Base-by-base conservation (phyloP, 257 asterid species). In the Petrea volubilis region DNA sequence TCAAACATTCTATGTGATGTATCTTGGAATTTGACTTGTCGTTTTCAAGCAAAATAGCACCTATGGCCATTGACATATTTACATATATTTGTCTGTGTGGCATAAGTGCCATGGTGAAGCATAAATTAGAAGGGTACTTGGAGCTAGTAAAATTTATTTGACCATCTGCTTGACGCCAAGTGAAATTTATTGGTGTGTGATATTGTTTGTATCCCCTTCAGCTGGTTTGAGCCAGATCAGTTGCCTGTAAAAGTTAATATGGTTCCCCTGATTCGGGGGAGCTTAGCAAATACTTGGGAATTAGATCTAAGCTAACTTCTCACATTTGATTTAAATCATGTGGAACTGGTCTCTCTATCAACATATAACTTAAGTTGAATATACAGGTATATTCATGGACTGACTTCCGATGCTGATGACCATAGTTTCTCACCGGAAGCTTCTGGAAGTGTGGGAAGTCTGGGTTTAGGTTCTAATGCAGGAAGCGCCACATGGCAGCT, bases 321-420 rank as follows among this genome's bases (percentile, higher is more conserved):
- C 3, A 9, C 67, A 28, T 46, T 44, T 71, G 41, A 33, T 34
- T 10, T 21, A 0, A 46, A 2, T 6, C 5, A 36, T 20, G 34
- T 46, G n/a, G 23, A 40, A 40, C 13, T 17, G 6, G n/a, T 49
- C 43, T 49, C 27, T 72, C 57, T 25, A n/a, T n/a, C 62, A 66
- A 50, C 64, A 33, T 34, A 47, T 64, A 21, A 52, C 65, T n/a
- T 8, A 7, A 57, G 66, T 75, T 47, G 24, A 56, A 67, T 8
- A 51, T 77, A 55, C 86, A 90, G 96, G 92, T 90, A 90, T 71
- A 58, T 79, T 72, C 86, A 79, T 11, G 95, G 96, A 64, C 76
- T 71, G 62, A 74, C 87, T 58, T 61, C 86, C 13, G 81, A 81
- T 65, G 73, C 83, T 38, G 87, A 85, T 52, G 87, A 80, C 44